Base-by-base conservation (phyloP, 1,284 basidiomycete genomes). In the Malassezia cuniculi region DNA sequence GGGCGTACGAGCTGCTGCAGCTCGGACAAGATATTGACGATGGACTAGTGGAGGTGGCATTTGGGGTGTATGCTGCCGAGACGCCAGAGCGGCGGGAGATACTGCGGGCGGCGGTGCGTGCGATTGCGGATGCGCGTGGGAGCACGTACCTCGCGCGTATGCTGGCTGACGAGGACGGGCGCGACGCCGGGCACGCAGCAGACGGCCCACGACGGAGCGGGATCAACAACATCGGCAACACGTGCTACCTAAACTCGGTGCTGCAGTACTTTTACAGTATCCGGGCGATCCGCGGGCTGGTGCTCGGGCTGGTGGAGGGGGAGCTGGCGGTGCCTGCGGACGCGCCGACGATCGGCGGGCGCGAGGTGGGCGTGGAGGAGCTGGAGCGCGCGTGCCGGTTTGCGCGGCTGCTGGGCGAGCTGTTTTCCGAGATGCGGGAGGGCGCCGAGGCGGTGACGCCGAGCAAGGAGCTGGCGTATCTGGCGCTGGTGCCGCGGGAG, bases 201-300 rank as follows among this genome's bases (percentile, higher is more conserved):
- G 1, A 32, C 31, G 25, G 46, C 41, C 12, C 19, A 18, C 27
- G 49, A 54, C 86, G 86, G 11, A 76, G 85, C 37, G 85, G 86
- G 1, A 73, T 89, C 22, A 83, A 87, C 61, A 87, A 90, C 62
- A 77, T 93, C 22, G 85, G 85, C 36, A 93, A 93, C 60, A 89
- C 85, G 0, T 89, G 85, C 63, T 90, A 89, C 66, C 73, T 90
- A 39, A 89, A 89, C 65, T 87, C 84, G 14, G 70, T 86, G 17
- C 71, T 85, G 11, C 67, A 89, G 78, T 93, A 93, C 68, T 87
- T 93, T 65, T 90, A 86, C 67, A 87, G 85, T n/a, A 84, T 93
- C 68, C 80, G 77, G 57, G 82, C 85, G 32, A 73, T 93, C 19
- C 76, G 86, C 27, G 78, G 80, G 8, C 78, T 80, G 6, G 77